Evolutionary conservation across 208 protist genomes (phyloP), one percentile per base, ranked within the genome.

Genomic region (Trypanosoma melophagium): DNA sequence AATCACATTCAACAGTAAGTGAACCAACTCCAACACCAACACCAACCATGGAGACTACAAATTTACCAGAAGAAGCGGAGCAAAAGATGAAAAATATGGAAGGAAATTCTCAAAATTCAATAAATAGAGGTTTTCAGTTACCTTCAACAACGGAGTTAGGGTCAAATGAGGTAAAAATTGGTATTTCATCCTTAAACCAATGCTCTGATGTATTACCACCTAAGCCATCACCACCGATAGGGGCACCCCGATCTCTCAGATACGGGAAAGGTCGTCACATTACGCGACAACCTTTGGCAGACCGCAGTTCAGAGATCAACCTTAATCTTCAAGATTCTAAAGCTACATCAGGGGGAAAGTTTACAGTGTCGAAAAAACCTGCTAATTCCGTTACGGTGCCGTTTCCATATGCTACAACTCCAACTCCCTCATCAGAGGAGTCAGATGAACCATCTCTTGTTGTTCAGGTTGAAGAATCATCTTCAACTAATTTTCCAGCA

Each of bases 271-370:
- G 28, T n/a, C 7, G 13, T 31, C 2, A 28, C 7, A 31, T 47
- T 13, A 21, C 1, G n/a, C 24, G 17, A 12, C 55, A 56, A n/a
- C 44, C 55, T 21, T 53, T 69, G 45, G 14, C 53, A 45, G 64
- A 69, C 17, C 64, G 54, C 22, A 69, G 41, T 31, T 44, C 41
- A 47, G 64, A 69, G 7, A n/a, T 62, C 31, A 69, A 69, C 52
- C 44, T 55, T 21, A n/a, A 25, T 19, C 2, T 38, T 28, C 9
- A 51, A 9, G 16, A 50, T 19, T 35, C 31, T 31, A 68, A 60
- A 19, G 47, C 14, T 59, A 24, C 35, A 12, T 4, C 19, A 31
- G 22, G 2, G 9, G 49, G 45, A 22, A 50, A 31, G 13, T 17
- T 13, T 13, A 35, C 35, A 17, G 3, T 47, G 17, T 16, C n/a